Evolutionary conservation across 345 rosid genomes (phyloP).

Genomic region (Hibiscus syriacus): DNA sequence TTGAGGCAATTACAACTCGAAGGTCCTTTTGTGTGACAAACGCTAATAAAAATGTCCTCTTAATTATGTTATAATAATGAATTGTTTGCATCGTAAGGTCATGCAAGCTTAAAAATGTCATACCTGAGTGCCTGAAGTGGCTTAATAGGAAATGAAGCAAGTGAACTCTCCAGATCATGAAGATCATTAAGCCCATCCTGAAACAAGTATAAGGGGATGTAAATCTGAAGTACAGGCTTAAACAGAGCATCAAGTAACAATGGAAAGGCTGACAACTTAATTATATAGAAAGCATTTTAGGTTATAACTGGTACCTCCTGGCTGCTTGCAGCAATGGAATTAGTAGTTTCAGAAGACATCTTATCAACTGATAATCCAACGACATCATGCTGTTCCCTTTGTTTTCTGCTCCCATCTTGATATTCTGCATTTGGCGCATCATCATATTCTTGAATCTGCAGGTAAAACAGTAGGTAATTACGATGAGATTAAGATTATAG

Average conservation of each 20-base stretch:
- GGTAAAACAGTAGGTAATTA: conserved; percentile 14
- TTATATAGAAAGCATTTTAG: conserved; percentile 4
- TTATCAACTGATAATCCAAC: conserved; percentile 28
- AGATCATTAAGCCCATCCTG: conserved; percentile 64
- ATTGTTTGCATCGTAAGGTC: not conserved
- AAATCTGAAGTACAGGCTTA: conserved; percentile 15
- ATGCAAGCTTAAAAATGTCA: conserved; percentile 3
- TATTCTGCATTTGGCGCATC: conserved; percentile 45
- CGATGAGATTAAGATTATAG: conserved; percentile 8
- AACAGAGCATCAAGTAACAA: not conserved
- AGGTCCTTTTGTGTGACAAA: not conserved
- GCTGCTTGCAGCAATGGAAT: conserved; percentile 43
- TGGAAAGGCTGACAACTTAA: not conserved
- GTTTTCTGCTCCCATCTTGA: conserved; percentile 37
- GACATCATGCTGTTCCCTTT: conserved; percentile 28
- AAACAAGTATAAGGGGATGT: conserved; percentile 18
- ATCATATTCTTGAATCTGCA: conserved; percentile 77
- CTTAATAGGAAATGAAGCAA: conserved; percentile 70
- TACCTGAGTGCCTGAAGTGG: conserved; percentile 90
- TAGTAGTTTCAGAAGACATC: conserved; percentile 38
- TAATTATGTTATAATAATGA: not conserved
- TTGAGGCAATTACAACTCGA: not conserved
- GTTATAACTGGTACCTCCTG: conserved; percentile 43
- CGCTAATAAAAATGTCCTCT: not conserved
- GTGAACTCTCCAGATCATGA: conserved; percentile 67